A percentile compares a stretch with the other conserved stretches of the same genome.
These are phyloP conservation scores for Saccharomyces eubayanus DNA, from an alignment of 805 yeast species.

Conservation along the genomic window DNA sequence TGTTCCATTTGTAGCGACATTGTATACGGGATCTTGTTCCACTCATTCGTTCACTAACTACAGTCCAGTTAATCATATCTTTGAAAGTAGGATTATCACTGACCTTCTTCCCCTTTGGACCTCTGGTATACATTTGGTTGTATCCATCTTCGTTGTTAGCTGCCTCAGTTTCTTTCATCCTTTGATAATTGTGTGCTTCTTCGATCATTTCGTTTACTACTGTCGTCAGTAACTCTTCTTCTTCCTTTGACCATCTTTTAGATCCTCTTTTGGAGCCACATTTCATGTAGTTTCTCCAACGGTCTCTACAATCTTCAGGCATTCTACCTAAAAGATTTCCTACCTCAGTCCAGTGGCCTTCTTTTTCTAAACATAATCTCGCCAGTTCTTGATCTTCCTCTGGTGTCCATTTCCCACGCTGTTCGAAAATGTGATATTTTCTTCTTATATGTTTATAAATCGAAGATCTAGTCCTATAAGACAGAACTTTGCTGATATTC, in stretches of 20 bases:
- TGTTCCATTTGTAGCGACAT: slow-evolving; percentile 93
- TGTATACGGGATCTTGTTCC: slow-evolving; percentile 87
- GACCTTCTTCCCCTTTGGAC: slow-evolving; percentile 16
- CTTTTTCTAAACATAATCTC: slow-evolving; percentile 53
- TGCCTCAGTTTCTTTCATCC: slow-evolving; percentile 9
- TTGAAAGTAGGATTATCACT: slow-evolving; percentile 21
- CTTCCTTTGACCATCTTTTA: slow-evolving; percentile 72
- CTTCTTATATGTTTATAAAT: slow-evolving; percentile 89
- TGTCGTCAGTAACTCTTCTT: slow-evolving; percentile 53
- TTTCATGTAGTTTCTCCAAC: slow-evolving; percentile 93
- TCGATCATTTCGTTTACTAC: slow-evolving; percentile 45
- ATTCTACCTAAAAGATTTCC: slow-evolving; percentile 77
- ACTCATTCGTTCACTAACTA: slow-evolving; percentile 81
- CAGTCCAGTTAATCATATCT: slow-evolving; percentile 76
- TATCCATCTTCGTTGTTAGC: slow-evolving; percentile 13
- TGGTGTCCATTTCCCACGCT: slow-evolving; percentile 83
- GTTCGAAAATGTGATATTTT: slow-evolving; percentile 77
- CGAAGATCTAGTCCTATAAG: slow-evolving; percentile 79
- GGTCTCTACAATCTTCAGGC: slow-evolving; percentile 97
- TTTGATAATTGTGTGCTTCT: slow-evolving; percentile 21
- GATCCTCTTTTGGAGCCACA: slow-evolving; percentile 72
- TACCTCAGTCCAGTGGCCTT: slow-evolving; percentile 82
- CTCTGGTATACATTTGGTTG: slow-evolving; percentile 6
- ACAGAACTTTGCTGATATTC: slow-evolving; percentile 64
- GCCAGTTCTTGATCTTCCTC: slow-evolving; percentile 69